Evolutionary conservation across 306 rosid genomes (phyloP), one percentile per base, ranked within the genome.

Genomic region (Lathyrus aphaca): DNA sequence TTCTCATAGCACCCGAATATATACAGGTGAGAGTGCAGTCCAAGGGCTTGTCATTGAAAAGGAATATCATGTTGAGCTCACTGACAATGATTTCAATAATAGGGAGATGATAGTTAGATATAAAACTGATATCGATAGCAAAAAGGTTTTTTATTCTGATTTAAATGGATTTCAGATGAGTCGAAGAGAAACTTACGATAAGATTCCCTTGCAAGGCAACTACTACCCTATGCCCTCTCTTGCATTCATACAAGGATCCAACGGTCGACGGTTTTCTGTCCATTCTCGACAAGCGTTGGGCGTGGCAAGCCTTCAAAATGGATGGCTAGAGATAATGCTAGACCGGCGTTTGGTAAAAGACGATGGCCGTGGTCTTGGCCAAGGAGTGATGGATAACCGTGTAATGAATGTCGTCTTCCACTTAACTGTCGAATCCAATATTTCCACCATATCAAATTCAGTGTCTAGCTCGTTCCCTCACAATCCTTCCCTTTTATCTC

Each of bases 321-420:
- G 99, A 76, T 86, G 97, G 91, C 80, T 94, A 60, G 99, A 94
- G 90, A 84, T 94, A 56, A 94, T 94, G 99, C 97, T 94, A 44
- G 99, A 94, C 60, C 97, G 99, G 10, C 94, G 99, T 25, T 64
- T 94, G 87, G 45, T 72, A n/a, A 87, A 82, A 62, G 99, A 94
- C 15, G 99, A 94, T 44, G 99, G 96, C 5, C 97, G 99, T 55
- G 99, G 99, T 64, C 84, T 94, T 0, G 99, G 99, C 71, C 99
- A 94, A 86, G 99, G 96, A 74, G 96, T 94, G 86, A 85, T 72
- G 86, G 99, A 94, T 77, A 94, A 94, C 78, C 99, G 91, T 11
- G 85, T 83, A 10, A 77, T 89, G 89, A 91, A 89, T 60, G 89
- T 91, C 25, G 74, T 91, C 82, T 94, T 94, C 83, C 99, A 94